A percentile compares a stretch with the other conserved stretches of the same genome.
These are phyloP conservation scores for Paulinella micropora DNA, from an alignment of 78 protist species.

Conservation along the genomic window DNA sequence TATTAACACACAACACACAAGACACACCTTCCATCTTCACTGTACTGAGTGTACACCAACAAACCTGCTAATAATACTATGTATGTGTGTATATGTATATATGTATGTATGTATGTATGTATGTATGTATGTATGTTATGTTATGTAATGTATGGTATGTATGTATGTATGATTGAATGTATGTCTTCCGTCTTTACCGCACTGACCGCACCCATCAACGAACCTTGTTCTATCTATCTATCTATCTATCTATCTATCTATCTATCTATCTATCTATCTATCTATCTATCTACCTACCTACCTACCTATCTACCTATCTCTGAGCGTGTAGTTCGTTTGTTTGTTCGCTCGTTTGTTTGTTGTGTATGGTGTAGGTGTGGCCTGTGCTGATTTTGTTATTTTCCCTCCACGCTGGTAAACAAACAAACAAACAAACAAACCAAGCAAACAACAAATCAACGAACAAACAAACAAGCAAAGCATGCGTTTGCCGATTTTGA, in stretches of 20 bases:
- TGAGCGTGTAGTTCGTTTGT: too few relatives aligned
- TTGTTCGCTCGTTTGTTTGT: too few relatives aligned
- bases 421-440: not conserved
- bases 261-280: not conserved
- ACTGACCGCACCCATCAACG: too few relatives aligned
- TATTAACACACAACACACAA: too few relatives aligned
- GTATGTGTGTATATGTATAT: not conserved
- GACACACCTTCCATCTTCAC: conserved; percentile 91
- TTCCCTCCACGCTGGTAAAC: not conserved
- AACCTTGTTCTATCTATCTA: not conserved
- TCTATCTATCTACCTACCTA: not conserved
- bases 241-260: not conserved
- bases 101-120: not conserved
- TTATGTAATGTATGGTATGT: not conserved
- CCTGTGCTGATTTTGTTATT: not conserved
- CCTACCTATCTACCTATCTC: not conserved
- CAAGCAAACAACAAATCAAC: too few relatives aligned
- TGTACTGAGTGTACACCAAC: conserved; percentile 61
- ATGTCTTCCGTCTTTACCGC: too few relatives aligned
- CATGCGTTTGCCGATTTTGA: too few relatives aligned
- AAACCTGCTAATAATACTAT: not conserved
- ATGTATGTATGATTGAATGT: not conserved
- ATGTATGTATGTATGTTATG: not conserved
- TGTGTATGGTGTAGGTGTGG: too few relatives aligned
- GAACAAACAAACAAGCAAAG: too few relatives aligned